phyloP scores from a whole-genome alignment of 2,329 filamentous ascomycete genomes.

The Hymenoscyphus scutula region DNA sequence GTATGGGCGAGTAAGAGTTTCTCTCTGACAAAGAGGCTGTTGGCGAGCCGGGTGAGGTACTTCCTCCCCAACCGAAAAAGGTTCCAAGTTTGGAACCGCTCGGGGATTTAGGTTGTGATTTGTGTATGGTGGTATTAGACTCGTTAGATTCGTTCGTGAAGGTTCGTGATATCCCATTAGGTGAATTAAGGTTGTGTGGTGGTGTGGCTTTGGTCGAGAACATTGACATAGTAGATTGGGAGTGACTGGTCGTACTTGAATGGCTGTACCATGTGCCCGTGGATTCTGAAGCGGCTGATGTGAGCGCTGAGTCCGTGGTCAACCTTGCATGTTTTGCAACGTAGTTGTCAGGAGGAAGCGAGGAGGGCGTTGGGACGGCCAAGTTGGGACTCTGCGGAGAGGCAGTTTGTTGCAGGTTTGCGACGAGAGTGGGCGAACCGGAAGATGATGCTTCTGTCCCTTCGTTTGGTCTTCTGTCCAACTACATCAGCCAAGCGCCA shows the following conservation, averaged over 20 bases:
- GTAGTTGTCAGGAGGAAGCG: conserved; percentile 14
- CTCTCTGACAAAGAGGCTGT: conserved; percentile 58
- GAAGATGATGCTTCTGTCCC: conserved; percentile 21
- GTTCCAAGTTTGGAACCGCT: conserved; percentile 54
- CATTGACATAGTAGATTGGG: conserved; percentile 36
- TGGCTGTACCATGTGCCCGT: conserved; percentile 33
- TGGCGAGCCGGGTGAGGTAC: conserved; percentile 53
- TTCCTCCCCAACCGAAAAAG: conserved; percentile 65
- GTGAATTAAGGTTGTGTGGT: conserved; percentile 31
- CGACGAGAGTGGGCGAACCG: conserved; percentile 18
- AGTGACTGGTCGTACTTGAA: conserved; percentile 27
- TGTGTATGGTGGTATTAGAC: conserved; percentile 31
- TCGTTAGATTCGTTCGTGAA: conserved; percentile 32
- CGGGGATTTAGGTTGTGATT: conserved; percentile 46
- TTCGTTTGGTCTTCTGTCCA: conserved; percentile 29
- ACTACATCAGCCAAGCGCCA: conserved; percentile 20
- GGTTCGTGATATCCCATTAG: conserved; percentile 25
- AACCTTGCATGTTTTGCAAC: conserved; percentile 33
- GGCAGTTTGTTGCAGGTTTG: conserved; percentile 16
- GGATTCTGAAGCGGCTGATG: conserved; percentile 31
- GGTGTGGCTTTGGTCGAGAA: conserved; percentile 36
- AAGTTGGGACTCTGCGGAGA: conserved; percentile 28
- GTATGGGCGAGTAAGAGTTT: conserved; percentile 54
- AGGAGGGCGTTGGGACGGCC: conserved; percentile 26
- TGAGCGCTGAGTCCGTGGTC: conserved; percentile 31